A percentile compares a stretch with the other conserved stretches of the same genome.
Evolutionary conservation across 192 early-diverging fungal species (phyloP).

Genomic region (Backusella westeae): DNA sequence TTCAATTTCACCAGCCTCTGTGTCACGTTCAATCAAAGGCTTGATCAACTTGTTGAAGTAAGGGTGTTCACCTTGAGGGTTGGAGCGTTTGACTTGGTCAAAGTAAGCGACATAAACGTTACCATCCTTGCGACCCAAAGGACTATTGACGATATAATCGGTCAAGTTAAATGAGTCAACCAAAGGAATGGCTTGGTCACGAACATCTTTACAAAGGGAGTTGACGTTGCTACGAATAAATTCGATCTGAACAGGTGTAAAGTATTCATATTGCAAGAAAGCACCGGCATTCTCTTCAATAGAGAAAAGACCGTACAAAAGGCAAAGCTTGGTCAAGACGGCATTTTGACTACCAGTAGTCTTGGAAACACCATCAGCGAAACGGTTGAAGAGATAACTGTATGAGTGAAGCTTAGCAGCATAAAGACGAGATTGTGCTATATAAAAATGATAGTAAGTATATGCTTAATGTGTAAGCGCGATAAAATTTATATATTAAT

Average conservation of each 20-base stretch:
- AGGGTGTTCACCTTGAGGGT: constrained; percentile 64
- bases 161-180: constrained; percentile 88
- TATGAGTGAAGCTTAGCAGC: constrained; percentile 84
- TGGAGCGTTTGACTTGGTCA: constrained; percentile 74
- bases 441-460: background rate
- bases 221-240: constrained; percentile 67
- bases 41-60: constrained; percentile 82
- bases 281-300: constrained; percentile 81
- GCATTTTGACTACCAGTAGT: constrained; percentile 60
- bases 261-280: constrained; percentile 88
- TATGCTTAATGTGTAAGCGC: background rate
- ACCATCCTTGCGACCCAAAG: constrained; percentile 83
- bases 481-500: background rate
- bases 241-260: constrained; percentile 69
- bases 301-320: constrained; percentile 81
- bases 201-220: constrained; percentile 62
- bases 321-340: constrained; percentile 69
- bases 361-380: constrained; percentile 68
- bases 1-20: constrained; percentile 48
- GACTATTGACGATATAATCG: constrained; percentile 89
- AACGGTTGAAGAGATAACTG: constrained; percentile 82
- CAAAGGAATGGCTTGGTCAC: constrained; percentile 79
- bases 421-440: constrained; percentile 70
- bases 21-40: constrained; percentile 67
- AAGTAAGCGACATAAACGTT: constrained; percentile 88